Percentiles rank a stretch among this genome's conserved stretches.
phyloP scores from a whole-genome alignment of 2,329 filamentous ascomycete genomes.

The Clonostachys solani region DNA sequence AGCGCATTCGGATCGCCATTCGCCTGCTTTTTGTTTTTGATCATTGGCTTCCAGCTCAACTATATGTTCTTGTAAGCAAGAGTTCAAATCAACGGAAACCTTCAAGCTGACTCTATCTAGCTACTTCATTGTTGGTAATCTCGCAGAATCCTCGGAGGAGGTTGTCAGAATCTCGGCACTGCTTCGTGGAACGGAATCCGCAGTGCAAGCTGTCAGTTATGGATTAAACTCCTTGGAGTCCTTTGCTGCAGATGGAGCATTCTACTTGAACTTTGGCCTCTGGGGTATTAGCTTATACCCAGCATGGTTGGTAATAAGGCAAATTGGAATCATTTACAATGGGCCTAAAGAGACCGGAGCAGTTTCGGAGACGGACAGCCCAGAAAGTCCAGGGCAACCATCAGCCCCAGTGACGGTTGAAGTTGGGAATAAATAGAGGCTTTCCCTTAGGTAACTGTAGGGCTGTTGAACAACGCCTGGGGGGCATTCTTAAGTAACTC shows the following conservation, averaged over 20 bases:
- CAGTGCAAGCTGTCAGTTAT: constrained; percentile 65
- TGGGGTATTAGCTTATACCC: constrained; percentile 58
- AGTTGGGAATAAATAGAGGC: too few species aligned
- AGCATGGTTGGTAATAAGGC: constrained; percentile 50
- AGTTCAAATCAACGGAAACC: too few species aligned
- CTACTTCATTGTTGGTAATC: constrained; percentile 62
- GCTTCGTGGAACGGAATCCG: constrained; percentile 62
- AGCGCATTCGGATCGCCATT: constrained; percentile 60
- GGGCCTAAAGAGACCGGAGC: too few species aligned
- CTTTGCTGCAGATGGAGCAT: constrained; percentile 57
- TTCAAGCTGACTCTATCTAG: constrained; percentile 17
- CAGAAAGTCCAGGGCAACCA: too few species aligned
- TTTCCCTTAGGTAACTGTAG: too few species aligned
- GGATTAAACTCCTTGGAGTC: constrained; percentile 55
- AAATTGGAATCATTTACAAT: too few species aligned
- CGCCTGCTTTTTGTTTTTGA: constrained; percentile 59
- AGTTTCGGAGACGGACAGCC: too few species aligned
- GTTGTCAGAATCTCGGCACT: constrained; percentile 61
- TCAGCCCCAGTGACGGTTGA: too few species aligned
- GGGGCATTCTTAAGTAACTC: too few species aligned
- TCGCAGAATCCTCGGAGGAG: constrained; percentile 55
- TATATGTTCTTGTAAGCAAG: constrained; percentile 46
- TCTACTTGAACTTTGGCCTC: constrained; percentile 64
- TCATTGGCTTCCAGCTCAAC: constrained; percentile 65
- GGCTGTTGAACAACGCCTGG: too few species aligned